These are phyloP conservation scores for Russula griseocarnosa DNA, from an alignment of 768 basidiomycete genomes.

Conservation along the genomic window DNA sequence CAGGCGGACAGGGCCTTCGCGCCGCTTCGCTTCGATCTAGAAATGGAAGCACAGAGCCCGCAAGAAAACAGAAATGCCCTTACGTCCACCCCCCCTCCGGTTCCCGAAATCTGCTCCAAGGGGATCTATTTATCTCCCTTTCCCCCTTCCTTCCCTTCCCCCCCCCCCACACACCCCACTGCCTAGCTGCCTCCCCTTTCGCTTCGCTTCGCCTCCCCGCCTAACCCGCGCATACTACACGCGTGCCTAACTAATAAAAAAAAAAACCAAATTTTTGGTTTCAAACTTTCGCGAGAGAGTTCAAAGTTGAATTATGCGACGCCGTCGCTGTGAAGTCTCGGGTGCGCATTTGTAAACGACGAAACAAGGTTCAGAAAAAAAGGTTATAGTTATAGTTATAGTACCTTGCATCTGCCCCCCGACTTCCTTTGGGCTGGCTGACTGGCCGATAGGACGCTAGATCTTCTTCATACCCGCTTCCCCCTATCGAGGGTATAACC, in stretches of 20 bases:
- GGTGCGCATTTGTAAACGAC: not conserved
- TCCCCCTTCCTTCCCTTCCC: no score
- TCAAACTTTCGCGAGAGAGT: conserved; percentile 1
- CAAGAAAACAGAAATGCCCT: not conserved
- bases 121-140: not conserved
- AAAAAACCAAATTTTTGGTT: not conserved
- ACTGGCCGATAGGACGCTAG: not conserved
- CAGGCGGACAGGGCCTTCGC: no score
- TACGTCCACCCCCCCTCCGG: not conserved
- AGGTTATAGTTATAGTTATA: not conserved
- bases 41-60: conserved; percentile 2
- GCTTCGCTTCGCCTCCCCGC: no score
- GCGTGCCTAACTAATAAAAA: not conserved
- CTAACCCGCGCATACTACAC: no score
- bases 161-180: no score
- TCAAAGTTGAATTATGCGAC: not conserved
- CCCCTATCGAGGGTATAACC: not conserved
- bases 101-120: conserved; percentile 4
- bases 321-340: conserved; percentile 1
- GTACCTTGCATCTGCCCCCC: not conserved
- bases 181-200: no score
- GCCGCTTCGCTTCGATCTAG: not conserved
- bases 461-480: not conserved
- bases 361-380: not conserved
- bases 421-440: not conserved